Base-by-base conservation (phyloP, 495 filamentous ascomycete genomes). In the Tuber indicum region DNA sequence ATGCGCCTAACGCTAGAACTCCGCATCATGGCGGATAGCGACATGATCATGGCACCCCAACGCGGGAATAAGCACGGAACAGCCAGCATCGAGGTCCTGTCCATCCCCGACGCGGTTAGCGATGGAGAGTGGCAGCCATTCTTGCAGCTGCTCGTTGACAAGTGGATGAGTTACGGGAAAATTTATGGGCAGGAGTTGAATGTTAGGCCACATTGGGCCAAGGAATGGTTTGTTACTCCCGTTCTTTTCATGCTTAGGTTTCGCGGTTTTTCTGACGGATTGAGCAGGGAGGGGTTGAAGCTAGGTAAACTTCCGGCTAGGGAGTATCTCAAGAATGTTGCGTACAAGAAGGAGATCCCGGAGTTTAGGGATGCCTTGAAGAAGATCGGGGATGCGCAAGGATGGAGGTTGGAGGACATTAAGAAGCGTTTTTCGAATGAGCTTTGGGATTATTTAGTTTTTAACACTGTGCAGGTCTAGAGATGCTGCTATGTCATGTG, bases 181-280 rank as follows among this genome's bases (percentile, higher is more conserved):
- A 73, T 72, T 0, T 66, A 82, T 7, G 85, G 84, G 7, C 74
- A 80, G 12, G 78, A 80, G 66, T 73, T 86, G 17, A 86, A 87
- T 70, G 85, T 87, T 26, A 75, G 88, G 10, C 87, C 88, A 47
- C 88, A 89, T 76, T 88, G 87, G 88, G 88, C 88, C 0, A 89
- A 89, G 80, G 87, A 89, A 79, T 88, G 88, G 88, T 81, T 82
- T 39, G 82, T 82, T 44, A 62, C 45, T 52, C 42, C n/a, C 10
- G 10, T 16, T 26, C 26, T 6, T 42, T 72, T 14, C 36, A 41
- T 21, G n/a, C 72, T 42, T 41, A 8, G 43, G 42, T 26, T 62
- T 36, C 66, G 44, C 3, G 9, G 26, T 19, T 23, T 70, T 19
- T 44, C n/a, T 44, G 39, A 52, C 71, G 41, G 17, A 10, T 23